Percentiles rank a stretch among this genome's conserved stretches.
phyloP scores from a whole-genome alignment of 2,329 filamentous ascomycete genomes.

The Sphaerulina musiva region DNA sequence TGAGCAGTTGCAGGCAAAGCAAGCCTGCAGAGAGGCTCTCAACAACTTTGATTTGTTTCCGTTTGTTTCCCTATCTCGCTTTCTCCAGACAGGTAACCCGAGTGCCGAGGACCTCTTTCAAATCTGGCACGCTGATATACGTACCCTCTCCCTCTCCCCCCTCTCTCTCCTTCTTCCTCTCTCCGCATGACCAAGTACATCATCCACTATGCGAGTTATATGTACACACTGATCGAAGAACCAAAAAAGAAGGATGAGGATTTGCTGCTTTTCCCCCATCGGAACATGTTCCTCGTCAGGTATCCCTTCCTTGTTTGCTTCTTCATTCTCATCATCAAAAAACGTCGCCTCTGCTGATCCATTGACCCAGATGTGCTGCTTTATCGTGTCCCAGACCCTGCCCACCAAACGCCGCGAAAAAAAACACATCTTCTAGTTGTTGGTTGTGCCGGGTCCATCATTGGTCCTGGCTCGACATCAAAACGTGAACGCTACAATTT shows the following conservation, averaged over 20 bases:
- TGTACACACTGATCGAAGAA: slow-evolving; percentile 1
- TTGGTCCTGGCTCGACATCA: background rate
- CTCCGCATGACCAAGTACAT: too few species aligned
- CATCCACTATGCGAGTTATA: slow-evolving; percentile 1
- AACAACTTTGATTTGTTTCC: too few species aligned
- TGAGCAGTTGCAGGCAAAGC: too few species aligned
- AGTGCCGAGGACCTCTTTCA: too few species aligned
- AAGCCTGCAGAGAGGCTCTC: too few species aligned
- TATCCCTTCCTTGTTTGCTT: background rate
- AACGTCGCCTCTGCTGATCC: background rate
- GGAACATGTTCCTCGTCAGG: background rate
- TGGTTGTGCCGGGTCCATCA: background rate
- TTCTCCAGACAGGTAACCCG: too few species aligned
- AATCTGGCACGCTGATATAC: too few species aligned
- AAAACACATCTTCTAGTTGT: background rate
- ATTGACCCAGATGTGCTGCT: slow-evolving; percentile 3
- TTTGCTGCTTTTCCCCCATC: background rate
- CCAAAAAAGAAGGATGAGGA: too few species aligned
- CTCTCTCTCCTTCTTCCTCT: too few species aligned
- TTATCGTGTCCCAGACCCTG: background rate
- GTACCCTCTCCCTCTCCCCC: slow-evolving; percentile 7
- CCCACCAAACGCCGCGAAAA: slow-evolving; percentile 2
- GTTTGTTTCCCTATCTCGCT: too few species aligned
- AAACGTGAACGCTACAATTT: slow-evolving; percentile 8
- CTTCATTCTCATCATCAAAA: slow-evolving; percentile 10